These are phyloP conservation scores for Wickerhamiella nectarea DNA, from an alignment of 805 yeast genomes.

Conservation along the genomic window DNA sequence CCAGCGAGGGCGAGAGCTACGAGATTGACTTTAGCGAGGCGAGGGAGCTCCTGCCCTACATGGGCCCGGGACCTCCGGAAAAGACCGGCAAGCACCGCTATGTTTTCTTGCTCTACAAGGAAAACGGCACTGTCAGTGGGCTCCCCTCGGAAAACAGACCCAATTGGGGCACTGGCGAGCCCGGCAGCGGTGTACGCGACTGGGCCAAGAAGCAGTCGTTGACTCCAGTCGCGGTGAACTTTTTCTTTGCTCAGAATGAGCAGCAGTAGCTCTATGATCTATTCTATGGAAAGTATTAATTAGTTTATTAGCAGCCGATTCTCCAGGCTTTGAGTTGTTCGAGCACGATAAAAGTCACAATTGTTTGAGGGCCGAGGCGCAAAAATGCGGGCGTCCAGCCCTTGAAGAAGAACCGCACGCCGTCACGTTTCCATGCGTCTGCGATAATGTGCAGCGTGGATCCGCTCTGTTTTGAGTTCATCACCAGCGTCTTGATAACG, in stretches of 20 bases:
- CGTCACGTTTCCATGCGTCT: conserved; percentile 43
- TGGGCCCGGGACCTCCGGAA: conserved; percentile 85
- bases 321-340: conserved; percentile 28
- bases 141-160: conserved; percentile 37
- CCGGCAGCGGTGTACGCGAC: conserved; percentile 63
- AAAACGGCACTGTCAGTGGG: conserved; percentile 30
- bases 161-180: conserved; percentile 76
- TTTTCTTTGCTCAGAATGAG: conserved; percentile 63
- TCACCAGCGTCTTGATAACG: conserved; percentile 75
- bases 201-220: conserved; percentile 51
- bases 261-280: conserved; percentile 8
- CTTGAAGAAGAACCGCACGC: conserved; percentile 67
- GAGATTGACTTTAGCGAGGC: conserved; percentile 28
- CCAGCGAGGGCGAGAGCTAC: conserved; percentile 20
- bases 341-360: conserved; percentile 29
- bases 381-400: conserved; percentile 87
- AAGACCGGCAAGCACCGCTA: conserved; percentile 81
- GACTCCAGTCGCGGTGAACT: conserved; percentile 58
- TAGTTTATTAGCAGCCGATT: conserved; percentile 13
- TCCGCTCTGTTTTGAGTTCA: conserved; percentile 35
- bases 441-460: conserved; percentile 35
- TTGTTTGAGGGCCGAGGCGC: conserved; percentile 60
- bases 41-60: conserved; percentile 39
- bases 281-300: background rate
- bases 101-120: conserved; percentile 62